Evolutionary conservation across 2,329 filamentous ascomycete species (phyloP), one percentile per base, ranked within the genome.

Genomic region (Exophiala bonariae): DNA sequence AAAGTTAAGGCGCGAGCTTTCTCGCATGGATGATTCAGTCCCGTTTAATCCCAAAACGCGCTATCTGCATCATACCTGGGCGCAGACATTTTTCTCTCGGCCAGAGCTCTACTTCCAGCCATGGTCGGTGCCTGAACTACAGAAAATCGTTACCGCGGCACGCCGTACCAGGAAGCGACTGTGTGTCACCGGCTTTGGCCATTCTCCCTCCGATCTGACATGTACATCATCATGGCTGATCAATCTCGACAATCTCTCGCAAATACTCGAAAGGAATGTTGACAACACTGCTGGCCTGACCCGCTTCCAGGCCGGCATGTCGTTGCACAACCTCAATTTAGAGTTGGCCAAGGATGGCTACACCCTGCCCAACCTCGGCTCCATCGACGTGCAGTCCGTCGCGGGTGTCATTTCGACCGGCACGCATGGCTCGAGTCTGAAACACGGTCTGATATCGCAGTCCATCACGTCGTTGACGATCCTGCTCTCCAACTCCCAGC

Each of bases 211-310:
- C 55, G 86, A 92, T 62, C 73, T 99, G 34, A 97, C 92, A 3
- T 95, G 89, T 70, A 95, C 91, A 4, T 93, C 88, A 13, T 88
- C 87, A 55, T 97, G 93, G 93, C 83, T 96, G 64, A 76, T 97
- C 59, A 97, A 96, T 66, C 81, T 99, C 52, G 93, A 99, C 73
- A 78, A 86, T 55, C 89, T 88, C 71, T 82, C 82, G 63, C 75
- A 79, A 44, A 79, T 97, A 22, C 64, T 95, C 40, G 55, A 58
- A 33, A 46, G 37, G 22, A 78, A 82, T 6, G 76, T 95, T 39
- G 83, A 95, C 62, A 70, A 68, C 41, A 74, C 80, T 31, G 83
- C 77, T 9, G 80, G 83, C 41, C 69, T 86, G 6, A 80, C 95
- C 43, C 82, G 83, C 2, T 86, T 95, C 59, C 80, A 97, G 71